Conservation (phyloP, 116 monocot genomes). For the Iris pallida region DNA sequence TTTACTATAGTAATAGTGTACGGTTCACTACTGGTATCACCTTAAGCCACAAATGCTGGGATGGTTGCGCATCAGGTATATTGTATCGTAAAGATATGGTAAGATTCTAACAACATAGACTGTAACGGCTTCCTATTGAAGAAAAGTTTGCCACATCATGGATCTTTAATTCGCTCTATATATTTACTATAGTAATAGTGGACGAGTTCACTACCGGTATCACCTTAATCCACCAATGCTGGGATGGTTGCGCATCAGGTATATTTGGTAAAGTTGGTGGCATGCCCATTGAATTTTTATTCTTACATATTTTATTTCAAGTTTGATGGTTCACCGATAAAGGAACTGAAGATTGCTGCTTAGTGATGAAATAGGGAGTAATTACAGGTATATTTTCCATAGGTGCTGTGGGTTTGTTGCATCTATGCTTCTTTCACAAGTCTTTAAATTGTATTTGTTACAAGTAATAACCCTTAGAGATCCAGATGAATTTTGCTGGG, state of each 20-base stretch:
- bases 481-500: background rate
- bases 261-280: constrained; percentile 3
- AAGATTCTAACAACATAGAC: too few species aligned
- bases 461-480: constrained; percentile 5
- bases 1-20: too few species aligned
- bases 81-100: too few species aligned
- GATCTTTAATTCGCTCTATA: too few species aligned
- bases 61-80: background rate
- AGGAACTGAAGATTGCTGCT: background rate
- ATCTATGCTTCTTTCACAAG: background rate
- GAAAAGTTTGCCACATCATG: too few species aligned
- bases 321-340: background rate
- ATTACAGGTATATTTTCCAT: constrained; percentile 1
- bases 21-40: too few species aligned
- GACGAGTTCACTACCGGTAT: too few species aligned
- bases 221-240: background rate
- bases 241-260: background rate
- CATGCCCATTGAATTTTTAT: background rate
- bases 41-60: background rate
- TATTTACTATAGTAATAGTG: too few species aligned
- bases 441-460: constrained; percentile 2
- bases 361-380: background rate
- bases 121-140: too few species aligned
- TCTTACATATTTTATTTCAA: constrained; percentile 1
- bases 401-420: constrained; percentile 1